Conservation (phyloP, 495 filamentous ascomycete species). For the Pseudevernia furfuracea region DNA sequence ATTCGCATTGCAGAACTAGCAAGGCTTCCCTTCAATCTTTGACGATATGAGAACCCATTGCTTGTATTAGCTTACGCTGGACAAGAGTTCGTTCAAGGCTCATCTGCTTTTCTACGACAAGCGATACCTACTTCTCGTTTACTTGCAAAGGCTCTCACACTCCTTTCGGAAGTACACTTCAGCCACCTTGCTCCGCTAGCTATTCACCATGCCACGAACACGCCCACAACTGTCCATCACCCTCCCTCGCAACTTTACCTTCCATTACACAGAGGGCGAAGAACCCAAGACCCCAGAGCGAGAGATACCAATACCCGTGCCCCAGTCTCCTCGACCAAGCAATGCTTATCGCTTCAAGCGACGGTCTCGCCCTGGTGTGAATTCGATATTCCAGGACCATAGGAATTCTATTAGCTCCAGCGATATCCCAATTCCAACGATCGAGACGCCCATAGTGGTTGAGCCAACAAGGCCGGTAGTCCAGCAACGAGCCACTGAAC, state of each 20-base stretch:
- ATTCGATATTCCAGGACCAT: slow-evolving; percentile 37
- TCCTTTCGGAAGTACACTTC: background rate
- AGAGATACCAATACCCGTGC: slow-evolving; percentile 41
- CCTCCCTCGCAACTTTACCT: slow-evolving; percentile 58
- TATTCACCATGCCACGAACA: slow-evolving; percentile 39
- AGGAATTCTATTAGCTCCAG: slow-evolving; percentile 29
- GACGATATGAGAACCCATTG: slow-evolving; percentile 4
- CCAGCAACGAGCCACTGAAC: slow-evolving; percentile 24
- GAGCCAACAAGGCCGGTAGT: slow-evolving; percentile 24
- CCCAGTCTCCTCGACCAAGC: slow-evolving; percentile 40
- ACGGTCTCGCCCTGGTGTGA: slow-evolving; percentile 39
- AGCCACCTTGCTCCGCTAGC: background rate
- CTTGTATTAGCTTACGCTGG: background rate
- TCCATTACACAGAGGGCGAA: slow-evolving; percentile 46
- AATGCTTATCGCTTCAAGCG: slow-evolving; percentile 36
- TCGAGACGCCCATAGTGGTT: slow-evolving; percentile 46
- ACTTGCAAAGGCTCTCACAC: slow-evolving; percentile 11
- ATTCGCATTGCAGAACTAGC: background rate
- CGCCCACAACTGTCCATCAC: slow-evolving; percentile 54
- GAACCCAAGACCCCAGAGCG: slow-evolving; percentile 55
- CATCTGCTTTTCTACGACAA: background rate
- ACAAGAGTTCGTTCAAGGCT: background rate
- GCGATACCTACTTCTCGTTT: slow-evolving; percentile 4
- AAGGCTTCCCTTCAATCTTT: background rate
- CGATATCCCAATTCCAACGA: slow-evolving; percentile 52